These are phyloP conservation scores for Przewalskia tangutica DNA, from an alignment of 257 asterid genomes.

Conservation along the genomic window DNA sequence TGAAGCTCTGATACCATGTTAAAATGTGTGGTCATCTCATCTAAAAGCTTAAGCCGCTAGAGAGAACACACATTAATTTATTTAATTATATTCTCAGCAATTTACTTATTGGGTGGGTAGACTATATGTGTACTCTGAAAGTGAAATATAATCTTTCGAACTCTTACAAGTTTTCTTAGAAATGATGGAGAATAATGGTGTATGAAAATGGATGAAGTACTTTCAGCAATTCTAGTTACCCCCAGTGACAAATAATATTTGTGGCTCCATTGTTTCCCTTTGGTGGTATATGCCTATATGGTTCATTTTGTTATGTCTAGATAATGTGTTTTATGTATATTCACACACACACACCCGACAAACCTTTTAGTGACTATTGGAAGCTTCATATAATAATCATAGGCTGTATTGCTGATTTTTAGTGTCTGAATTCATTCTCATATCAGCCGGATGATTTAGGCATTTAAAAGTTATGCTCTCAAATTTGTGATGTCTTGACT, in stretches of 20 bases:
- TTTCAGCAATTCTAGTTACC: neutral
- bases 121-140: neutral
- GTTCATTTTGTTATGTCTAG: neutral
- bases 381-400: neutral
- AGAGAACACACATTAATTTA: no score
- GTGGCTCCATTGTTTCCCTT: neutral
- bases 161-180: neutral
- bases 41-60: no score
- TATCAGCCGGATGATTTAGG: neutral
- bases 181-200: neutral
- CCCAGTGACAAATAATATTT: neutral
- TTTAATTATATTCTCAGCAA: no score
- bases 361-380: neutral
- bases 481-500: neutral
- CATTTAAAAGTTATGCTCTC: neutral
- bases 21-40: no score
- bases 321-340: neutral
- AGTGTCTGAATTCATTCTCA: neutral
- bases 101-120: neutral
- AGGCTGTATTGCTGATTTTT: neutral
- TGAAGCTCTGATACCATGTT: no score
- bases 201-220: neutral
- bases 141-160: neutral
- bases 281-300: neutral
- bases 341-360: neutral